Evolutionary conservation across 73 alveolate species (phyloP).

Genomic region (Paramecium caudatum): DNA sequence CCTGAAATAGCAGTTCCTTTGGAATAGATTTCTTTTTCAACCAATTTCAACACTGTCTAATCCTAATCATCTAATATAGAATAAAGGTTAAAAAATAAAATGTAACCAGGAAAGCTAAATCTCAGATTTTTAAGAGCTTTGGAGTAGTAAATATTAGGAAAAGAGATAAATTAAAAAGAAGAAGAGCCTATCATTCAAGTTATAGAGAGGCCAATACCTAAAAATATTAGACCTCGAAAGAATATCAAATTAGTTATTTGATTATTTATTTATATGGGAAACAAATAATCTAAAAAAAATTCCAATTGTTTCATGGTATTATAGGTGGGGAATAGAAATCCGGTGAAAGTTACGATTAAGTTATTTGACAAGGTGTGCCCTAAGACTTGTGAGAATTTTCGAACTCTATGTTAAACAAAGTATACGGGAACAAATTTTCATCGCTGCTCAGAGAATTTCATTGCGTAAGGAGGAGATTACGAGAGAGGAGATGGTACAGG

Average conservation of each 20-base stretch:
- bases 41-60: neutral
- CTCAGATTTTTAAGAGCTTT: neutral
- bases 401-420: constrained; percentile 34
- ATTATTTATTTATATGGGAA: neutral
- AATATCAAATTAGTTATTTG: neutral
- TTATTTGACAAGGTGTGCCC: constrained; percentile 38
- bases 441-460: constrained; percentile 78
- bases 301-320: neutral
- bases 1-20: neutral
- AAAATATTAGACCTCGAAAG: neutral
- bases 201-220: neutral
- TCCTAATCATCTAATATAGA: neutral
- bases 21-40: neutral
- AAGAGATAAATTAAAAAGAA: neutral
- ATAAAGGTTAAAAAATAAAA: neutral
- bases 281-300: constrained; percentile 5
- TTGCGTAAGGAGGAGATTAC: constrained; percentile 86
- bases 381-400: constrained; percentile 30
- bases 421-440: constrained; percentile 77
- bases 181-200: neutral
- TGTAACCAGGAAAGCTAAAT: neutral
- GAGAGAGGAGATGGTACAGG: constrained; percentile 83
- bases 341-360: neutral
- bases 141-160: neutral
- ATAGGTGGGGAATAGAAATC: constrained; percentile 15